Percentiles rank a stretch among this genome's conserved stretches.
Conservation (phyloP, 164 flowering plant species). For the Houttuynia cordata region DNA sequence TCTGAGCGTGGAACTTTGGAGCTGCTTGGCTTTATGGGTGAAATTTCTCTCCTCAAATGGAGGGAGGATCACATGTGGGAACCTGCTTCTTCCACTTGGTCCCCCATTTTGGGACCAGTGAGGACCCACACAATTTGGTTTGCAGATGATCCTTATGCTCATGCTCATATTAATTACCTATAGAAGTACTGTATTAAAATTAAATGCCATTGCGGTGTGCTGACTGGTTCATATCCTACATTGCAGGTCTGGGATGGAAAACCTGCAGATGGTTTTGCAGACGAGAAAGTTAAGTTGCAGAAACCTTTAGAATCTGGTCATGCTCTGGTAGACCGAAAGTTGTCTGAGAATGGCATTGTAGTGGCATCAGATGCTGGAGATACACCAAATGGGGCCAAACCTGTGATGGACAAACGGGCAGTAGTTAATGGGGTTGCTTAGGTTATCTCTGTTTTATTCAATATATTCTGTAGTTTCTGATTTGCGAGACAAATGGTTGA, state of each 20-base stretch:
- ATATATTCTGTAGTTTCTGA: conserved; percentile 3
- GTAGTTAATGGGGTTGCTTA: conserved; percentile 23
- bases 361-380: conserved; percentile 23
- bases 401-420: conserved; percentile 23
- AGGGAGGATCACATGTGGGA: too few species aligned
- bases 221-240: background rate
- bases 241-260: conserved; percentile 60
- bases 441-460: conserved; percentile 6
- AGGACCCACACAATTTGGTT: background rate
- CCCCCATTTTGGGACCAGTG: too few species aligned
- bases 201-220: background rate
- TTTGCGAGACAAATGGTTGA: conserved; percentile 5
- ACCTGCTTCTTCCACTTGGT: too few species aligned
- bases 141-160: background rate
- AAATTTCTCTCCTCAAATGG: too few species aligned
- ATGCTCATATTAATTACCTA: background rate
- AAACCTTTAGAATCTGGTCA: conserved; percentile 26
- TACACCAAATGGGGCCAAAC: conserved; percentile 23
- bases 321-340: conserved; percentile 21
- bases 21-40: too few species aligned
- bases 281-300: conserved; percentile 28
- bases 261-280: conserved; percentile 10
- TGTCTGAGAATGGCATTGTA: conserved; percentile 23
- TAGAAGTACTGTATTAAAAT: too few species aligned
- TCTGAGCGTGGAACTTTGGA: background rate